Base-by-base conservation (phyloP, 345 rosid genomes). In the Eucalyptus dawsonii region DNA sequence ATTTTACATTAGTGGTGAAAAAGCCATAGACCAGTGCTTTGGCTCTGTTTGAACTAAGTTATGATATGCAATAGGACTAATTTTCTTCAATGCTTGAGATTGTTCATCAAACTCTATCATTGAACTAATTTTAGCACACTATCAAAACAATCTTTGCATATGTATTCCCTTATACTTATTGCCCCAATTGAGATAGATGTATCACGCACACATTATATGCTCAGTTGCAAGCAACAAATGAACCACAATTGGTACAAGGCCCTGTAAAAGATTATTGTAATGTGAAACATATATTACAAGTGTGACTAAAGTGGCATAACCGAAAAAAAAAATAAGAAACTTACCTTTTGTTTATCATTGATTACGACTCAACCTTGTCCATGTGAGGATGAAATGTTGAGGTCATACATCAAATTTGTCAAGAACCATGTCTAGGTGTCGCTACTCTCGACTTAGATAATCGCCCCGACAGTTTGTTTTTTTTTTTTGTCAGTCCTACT, bases 231-330 rank as follows among this genome's bases (percentile, higher is more conserved):
- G 19, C 10, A 65, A 25, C 37, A n/a, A n/a, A 7, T n/a, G 4
- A n/a, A 2, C 37, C 37, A n/a, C 3, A 7, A 0, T 2, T 0
- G 3, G 37, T 65, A 65, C 3, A n/a, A 65, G 76, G 19, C 37
- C 21, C 4, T 14, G 2, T 40, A n/a, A 65, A 65, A 51, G 54
- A 51, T 16, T 0, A 51, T 51, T 16, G 21, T 51, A 51, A 51
- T 51, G 54, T 6, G 21, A 51, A 51, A 51, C 54, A 51, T 16
- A 51, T 51, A 51, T 3, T 51, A 51, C 21, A 16, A 51, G 54
- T 0, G 0, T 51, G 54, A 51, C 54, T 51, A 51, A 3, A 51
- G 54, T 51, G 54, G 54, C 54, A 51, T 16, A 51, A 51, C 8
- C 8, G 1, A 1, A 16, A 51, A 51, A 15, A 49, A n/a, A n/a